Evolutionary conservation across 805 yeast genomes (phyloP), one percentile per base, ranked within the genome.

Genomic region (Metschnikowia santaceciliae): DNA sequence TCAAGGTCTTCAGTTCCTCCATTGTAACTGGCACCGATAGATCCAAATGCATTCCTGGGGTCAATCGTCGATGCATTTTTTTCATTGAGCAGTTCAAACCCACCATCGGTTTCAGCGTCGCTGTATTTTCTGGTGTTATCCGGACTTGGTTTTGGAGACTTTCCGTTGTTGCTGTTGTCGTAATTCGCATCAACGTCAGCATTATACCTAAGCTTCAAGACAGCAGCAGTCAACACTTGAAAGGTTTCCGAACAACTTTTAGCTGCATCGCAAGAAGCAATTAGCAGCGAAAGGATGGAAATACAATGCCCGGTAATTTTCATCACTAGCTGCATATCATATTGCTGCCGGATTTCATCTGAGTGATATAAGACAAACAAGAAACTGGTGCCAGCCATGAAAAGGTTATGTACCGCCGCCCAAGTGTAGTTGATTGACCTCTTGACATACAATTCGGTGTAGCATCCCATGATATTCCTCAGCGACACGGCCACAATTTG

Each of bases 361-460:
- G 88, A 80, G 63, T 86, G 86, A 64, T 87, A 90, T 13, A 89
- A 74, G 0, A 90, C 79, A 63, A 87, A 90, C 41, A 90, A 71
- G 58, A 82, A 90, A 1, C 96, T 86, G 26, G 92, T 86, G 0
- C 96, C 95, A 0, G 96, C 91, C 86, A 88, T 85, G 63, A 89
- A 89, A 48, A 89, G 71, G 63, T 89, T 90, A 65, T 90, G 96
- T 2, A 89, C 91, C 0, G 95, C 94, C 1, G 90, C 91, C 97
- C 97, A 90, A 0, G 96, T 88, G 66, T 88, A 90, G 65, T 89
- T 89, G 53, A 90, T 77, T 43, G 80, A 73, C 58, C 79, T 79
- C 30, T 75, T 75, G n/a, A 71, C 65, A 57, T 78, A 79, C 36
- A 90, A 68, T 47, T 78, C 79, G 46, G 77, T 70, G 63, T 88